These are phyloP conservation scores for Penicillium fimorum DNA, from an alignment of 495 filamentous ascomycete genomes.

Conservation along the genomic window DNA sequence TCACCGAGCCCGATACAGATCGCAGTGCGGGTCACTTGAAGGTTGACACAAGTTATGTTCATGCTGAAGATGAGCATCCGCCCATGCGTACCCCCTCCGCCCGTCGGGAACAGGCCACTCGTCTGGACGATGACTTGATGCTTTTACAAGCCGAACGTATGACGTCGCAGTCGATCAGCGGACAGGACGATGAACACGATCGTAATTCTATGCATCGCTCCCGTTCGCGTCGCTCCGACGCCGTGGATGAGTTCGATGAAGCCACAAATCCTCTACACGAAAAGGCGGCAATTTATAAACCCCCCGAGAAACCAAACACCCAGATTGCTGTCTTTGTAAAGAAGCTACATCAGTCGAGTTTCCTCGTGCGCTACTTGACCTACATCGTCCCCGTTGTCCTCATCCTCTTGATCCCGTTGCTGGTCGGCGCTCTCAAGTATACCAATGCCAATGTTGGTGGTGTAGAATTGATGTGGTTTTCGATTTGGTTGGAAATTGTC, in stretches of 20 bases:
- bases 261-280: conserved; percentile 73
- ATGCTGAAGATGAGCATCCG: conserved; percentile 24
- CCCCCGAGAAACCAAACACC: conserved; percentile 63
- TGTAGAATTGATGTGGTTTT: conserved; percentile 83
- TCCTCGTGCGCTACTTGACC: conserved; percentile 78
- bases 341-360: conserved; percentile 69
- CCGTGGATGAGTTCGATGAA: conserved; percentile 82
- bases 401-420: conserved; percentile 75
- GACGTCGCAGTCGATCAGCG: conserved; percentile 56
- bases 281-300: conserved; percentile 64
- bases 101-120: conserved; percentile 63
- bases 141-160: conserved; percentile 79
- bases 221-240: conserved; percentile 51
- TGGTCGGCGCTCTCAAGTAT: conserved; percentile 70
- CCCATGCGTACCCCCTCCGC: conserved; percentile 49
- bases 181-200: conserved; percentile 37
- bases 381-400: conserved; percentile 78
- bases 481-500: conserved; percentile 90
- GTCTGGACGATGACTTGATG: conserved; percentile 81
- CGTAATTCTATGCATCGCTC: conserved; percentile 48
- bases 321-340: conserved; percentile 62
- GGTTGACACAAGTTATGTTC: conserved; percentile 35
- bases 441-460: conserved; percentile 68
- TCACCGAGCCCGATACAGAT: conserved; percentile 30
- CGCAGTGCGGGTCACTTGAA: conserved; percentile 27